phyloP scores from a whole-genome alignment of 2,329 filamentous ascomycete genomes.

The Pseudogymnoascus sp. region DNA sequence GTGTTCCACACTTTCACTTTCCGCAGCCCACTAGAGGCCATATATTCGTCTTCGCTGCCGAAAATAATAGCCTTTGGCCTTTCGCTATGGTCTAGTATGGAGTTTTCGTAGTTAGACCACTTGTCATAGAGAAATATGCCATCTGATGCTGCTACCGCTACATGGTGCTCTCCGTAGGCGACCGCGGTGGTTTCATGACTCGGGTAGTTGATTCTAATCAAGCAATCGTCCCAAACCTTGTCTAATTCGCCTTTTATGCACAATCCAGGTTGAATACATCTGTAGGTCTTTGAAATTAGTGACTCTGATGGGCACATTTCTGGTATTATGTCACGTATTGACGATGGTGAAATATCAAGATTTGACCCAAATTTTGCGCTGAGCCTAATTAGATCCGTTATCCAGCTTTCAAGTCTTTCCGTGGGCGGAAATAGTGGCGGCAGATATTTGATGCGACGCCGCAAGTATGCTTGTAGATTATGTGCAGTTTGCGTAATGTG shows the following conservation, averaged over 20 bases:
- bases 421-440: slow-evolving; percentile 13
- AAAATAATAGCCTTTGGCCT: slow-evolving; percentile 23
- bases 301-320: slow-evolving; percentile 30
- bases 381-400: slow-evolving; percentile 29
- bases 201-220: slow-evolving; percentile 26
- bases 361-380: slow-evolving; percentile 28
- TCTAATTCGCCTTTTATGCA: slow-evolving; percentile 21
- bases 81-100: slow-evolving; percentile 22
- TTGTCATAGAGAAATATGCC: slow-evolving; percentile 28
- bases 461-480: slow-evolving; percentile 28
- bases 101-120: slow-evolving; percentile 18
- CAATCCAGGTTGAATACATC: slow-evolving; percentile 9
- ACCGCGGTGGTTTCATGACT: slow-evolving; percentile 22
- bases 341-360: slow-evolving; percentile 27
- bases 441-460: background rate
- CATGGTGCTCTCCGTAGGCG: slow-evolving; percentile 22
- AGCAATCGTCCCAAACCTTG: slow-evolving; percentile 30
- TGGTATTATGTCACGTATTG: slow-evolving; percentile 30
- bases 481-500: slow-evolving; percentile 25
- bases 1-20: slow-evolving; percentile 21
- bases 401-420: slow-evolving; percentile 27
- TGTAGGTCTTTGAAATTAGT: slow-evolving; percentile 19
- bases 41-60: slow-evolving; percentile 19
- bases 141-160: slow-evolving; percentile 27
- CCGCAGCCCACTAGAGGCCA: slow-evolving; percentile 21